phyloP scores from a whole-genome alignment of 768 basidiomycete species.

The Lepiota venenata region DNA sequence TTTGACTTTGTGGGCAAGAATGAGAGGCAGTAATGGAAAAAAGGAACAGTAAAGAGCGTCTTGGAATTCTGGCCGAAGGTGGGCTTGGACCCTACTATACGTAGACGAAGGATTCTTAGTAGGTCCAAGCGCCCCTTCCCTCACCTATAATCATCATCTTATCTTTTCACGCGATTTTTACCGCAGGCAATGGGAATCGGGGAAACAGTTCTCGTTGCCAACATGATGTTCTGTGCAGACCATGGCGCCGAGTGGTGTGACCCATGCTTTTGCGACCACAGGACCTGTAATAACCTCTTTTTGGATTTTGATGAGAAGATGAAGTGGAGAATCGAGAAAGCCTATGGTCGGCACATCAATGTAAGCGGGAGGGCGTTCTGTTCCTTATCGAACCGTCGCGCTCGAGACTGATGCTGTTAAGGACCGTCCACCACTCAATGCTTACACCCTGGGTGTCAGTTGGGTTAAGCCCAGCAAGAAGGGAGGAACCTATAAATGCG shows the following conservation, averaged over 20 bases:
- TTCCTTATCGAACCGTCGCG: not conserved
- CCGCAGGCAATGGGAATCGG: not conserved
- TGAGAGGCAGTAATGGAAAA: too few relatives aligned
- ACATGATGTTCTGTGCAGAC: slow-evolving; percentile 27
- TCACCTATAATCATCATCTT: not conserved
- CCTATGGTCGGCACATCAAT: slow-evolving; percentile 7
- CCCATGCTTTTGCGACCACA: slow-evolving; percentile 27
- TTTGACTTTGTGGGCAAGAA: too few relatives aligned
- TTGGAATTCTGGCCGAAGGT: too few relatives aligned
- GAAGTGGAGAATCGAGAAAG: slow-evolving; percentile 16
- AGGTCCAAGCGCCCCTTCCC: too few relatives aligned
- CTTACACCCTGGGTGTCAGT: not conserved
- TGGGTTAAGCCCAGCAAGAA: not conserved
- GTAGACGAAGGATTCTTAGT: too few relatives aligned
- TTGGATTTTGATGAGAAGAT: slow-evolving; percentile 9
- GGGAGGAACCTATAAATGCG: slow-evolving; percentile 4
- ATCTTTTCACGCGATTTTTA: not conserved
- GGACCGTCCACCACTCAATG: slow-evolving; percentile 6
- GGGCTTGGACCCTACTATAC: too few relatives aligned
- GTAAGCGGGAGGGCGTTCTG: slow-evolving; percentile 3
- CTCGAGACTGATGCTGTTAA: not conserved
- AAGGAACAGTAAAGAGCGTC: too few relatives aligned
- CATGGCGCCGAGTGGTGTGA: slow-evolving; percentile 30
- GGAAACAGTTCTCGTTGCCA: slow-evolving; percentile 21
- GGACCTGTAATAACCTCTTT: slow-evolving; percentile 24